Conservation (phyloP, 352 stramenopile species). For the Saprolegnia parasitica region DNA sequence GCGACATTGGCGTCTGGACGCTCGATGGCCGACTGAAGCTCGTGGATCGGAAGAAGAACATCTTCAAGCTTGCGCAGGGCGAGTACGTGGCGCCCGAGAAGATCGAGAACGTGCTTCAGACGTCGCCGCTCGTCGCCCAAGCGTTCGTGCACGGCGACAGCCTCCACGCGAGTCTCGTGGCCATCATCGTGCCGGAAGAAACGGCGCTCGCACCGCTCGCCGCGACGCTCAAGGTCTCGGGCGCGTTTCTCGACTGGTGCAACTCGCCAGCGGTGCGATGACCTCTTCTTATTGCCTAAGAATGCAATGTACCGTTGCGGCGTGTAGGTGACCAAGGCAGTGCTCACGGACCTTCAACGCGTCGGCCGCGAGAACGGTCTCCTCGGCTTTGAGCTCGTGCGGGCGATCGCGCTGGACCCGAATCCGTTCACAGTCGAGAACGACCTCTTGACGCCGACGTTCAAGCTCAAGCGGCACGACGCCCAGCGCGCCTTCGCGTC, state of each 20-base stretch:
- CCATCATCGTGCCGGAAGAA: conserved; percentile 92
- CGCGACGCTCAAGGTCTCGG: background rate
- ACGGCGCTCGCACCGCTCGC: conserved; percentile 52
- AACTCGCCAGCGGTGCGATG: background rate
- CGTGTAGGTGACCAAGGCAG: conserved; percentile 42
- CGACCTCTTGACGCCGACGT: conserved; percentile 91
- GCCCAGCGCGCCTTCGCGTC: conserved; percentile 78
- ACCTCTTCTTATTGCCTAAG: background rate
- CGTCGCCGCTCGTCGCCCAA: conserved; percentile 87
- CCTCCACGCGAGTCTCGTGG: conserved; percentile 90
- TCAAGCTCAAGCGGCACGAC: conserved; percentile 93
- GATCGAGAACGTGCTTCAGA: conserved; percentile 93
- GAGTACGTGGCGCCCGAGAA: conserved; percentile 97
- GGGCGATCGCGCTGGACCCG: conserved; percentile 80
- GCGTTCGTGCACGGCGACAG: conserved; percentile 95
- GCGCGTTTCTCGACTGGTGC: conserved; percentile 24
- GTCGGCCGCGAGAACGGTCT: conserved; percentile 60
- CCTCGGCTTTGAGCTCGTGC: conserved; percentile 90
- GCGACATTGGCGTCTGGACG: conserved; percentile 95
- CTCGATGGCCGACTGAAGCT: conserved; percentile 86
- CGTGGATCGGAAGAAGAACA: conserved; percentile 90
- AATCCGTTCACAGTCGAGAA: conserved; percentile 89
- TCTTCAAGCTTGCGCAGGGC: conserved; percentile 91
- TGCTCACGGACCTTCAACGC: conserved; percentile 70
- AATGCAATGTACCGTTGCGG: background rate